Conservation (phyloP, 2,329 filamentous ascomycete genomes). For the Seiridium unicorne region DNA sequence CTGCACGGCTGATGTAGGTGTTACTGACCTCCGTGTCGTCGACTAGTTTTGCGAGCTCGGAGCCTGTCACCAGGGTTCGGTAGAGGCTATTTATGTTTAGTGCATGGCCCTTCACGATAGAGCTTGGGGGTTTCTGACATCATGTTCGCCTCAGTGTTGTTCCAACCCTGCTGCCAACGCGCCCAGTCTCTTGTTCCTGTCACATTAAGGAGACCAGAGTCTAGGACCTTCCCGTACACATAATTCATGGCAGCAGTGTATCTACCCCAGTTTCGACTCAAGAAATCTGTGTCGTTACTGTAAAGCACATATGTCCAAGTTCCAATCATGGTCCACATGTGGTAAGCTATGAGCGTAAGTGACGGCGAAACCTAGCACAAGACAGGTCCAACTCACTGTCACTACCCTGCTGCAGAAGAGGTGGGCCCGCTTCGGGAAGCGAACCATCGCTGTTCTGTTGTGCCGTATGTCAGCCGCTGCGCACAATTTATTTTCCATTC, state of each 20-base stretch:
- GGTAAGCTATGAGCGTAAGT: not conserved
- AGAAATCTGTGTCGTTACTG: slow-evolving; percentile 48
- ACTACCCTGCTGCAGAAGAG: slow-evolving; percentile 4
- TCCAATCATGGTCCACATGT: slow-evolving; percentile 47
- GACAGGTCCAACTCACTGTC: not conserved
- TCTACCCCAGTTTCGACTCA: slow-evolving; percentile 43
- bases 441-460: slow-evolving; percentile 6
- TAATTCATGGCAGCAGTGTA: slow-evolving; percentile 45
- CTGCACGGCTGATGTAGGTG: slow-evolving; percentile 37
- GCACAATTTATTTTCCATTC: not conserved
- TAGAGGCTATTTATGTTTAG: slow-evolving; percentile 26
- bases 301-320: slow-evolving; percentile 58
- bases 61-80: slow-evolving; percentile 51
- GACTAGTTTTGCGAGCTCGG: slow-evolving; percentile 46
- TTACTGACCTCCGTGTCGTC: slow-evolving; percentile 38
- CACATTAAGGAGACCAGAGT: slow-evolving; percentile 43
- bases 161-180: slow-evolving; percentile 44
- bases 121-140: slow-evolving; percentile 24
- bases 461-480: not conserved
- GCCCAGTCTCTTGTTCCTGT: slow-evolving; percentile 52
- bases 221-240: slow-evolving; percentile 19
- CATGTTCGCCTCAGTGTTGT: slow-evolving; percentile 50
- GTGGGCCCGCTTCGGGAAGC: slow-evolving; percentile 6
- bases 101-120: not conserved
- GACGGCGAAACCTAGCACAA: no score